Conservation (phyloP, 768 basidiomycete species). For the Rubroboletus satanas region DNA sequence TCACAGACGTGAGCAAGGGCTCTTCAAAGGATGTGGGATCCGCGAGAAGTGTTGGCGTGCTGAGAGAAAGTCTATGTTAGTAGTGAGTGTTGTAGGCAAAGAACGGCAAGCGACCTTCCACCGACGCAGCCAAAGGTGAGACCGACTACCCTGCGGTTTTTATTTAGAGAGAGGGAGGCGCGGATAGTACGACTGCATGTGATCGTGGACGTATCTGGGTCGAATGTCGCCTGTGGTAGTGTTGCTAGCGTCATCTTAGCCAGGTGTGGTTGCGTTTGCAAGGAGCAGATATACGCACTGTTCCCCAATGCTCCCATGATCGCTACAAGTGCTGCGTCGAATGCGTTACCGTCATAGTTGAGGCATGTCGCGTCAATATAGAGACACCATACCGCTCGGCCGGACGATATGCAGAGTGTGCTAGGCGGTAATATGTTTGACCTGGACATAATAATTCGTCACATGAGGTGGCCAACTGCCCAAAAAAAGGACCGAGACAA, state of each 20-base stretch:
- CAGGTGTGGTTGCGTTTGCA: conserved; percentile 37
- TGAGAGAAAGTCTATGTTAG: conserved; percentile 6
- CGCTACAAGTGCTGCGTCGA: conserved; percentile 85
- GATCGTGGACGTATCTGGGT: conserved; percentile 62
- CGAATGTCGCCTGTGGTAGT: conserved; percentile 66
- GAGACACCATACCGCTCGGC: conserved; percentile 86
- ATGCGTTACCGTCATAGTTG: conserved; percentile 95
- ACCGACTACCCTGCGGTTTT: conserved; percentile 14
- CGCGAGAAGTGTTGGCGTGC: conserved; percentile 52
- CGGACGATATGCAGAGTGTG: conserved; percentile 75
- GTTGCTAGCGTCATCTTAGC: conserved; percentile 41
- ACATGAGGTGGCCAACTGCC: background rate
- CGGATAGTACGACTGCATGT: conserved; percentile 53
- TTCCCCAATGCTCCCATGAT: conserved; percentile 84
- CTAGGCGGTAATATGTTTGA: conserved; percentile 60
- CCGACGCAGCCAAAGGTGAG: conserved; percentile 26
- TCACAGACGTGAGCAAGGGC: conserved; percentile 68
- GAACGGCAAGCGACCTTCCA: conserved; percentile 12
- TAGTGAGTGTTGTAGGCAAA: background rate
- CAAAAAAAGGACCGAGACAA: conserved; percentile 17
- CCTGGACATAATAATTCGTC: conserved; percentile 36
- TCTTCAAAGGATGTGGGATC: conserved; percentile 93
- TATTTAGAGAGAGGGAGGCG: conserved; percentile 44
- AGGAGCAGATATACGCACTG: conserved; percentile 47
- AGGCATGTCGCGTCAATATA: conserved; percentile 95